Percentiles rank a stretch among this genome's conserved stretches.
Evolutionary conservation across 192 early-diverging fungal genomes (phyloP).

Genomic region (Rhizophagus clarus): DNA sequence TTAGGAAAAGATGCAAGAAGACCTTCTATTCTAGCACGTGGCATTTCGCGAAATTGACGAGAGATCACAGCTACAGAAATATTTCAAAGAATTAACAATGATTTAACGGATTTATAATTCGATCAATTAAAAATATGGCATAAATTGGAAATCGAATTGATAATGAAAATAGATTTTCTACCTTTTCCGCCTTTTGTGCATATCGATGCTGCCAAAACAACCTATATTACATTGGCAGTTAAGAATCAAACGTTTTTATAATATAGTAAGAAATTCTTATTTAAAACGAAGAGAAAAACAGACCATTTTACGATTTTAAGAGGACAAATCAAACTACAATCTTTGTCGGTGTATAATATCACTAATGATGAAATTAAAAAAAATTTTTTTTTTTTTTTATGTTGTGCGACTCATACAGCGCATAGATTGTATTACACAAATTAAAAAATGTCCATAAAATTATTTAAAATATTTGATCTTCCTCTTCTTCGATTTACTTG

Average conservation of each 20-base stretch:
- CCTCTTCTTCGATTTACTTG: too few species aligned
- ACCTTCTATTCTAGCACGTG: slow-evolving; percentile 94
- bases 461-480: too few species aligned
- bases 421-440: too few species aligned
- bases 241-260: background rate
- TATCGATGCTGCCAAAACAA: slow-evolving; percentile 87
- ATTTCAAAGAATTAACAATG: background rate
- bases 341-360: background rate
- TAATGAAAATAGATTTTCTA: slow-evolving; percentile 38
- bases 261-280: background rate
- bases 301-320: background rate
- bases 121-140: background rate
- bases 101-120: background rate
- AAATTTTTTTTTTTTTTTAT: too few species aligned
- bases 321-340: background rate
- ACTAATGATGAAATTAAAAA: too few species aligned
- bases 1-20: slow-evolving; percentile 97
- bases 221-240: slow-evolving; percentile 51
- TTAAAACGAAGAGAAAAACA: background rate
- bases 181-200: slow-evolving; percentile 95
- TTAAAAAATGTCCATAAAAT: too few species aligned
- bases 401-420: too few species aligned
- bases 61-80: slow-evolving; percentile 72
- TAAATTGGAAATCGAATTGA: background rate
- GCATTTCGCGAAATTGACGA: slow-evolving; percentile 98